Conservation (phyloP, 257 asterid genomes). For the Cinchona pubescens region DNA sequence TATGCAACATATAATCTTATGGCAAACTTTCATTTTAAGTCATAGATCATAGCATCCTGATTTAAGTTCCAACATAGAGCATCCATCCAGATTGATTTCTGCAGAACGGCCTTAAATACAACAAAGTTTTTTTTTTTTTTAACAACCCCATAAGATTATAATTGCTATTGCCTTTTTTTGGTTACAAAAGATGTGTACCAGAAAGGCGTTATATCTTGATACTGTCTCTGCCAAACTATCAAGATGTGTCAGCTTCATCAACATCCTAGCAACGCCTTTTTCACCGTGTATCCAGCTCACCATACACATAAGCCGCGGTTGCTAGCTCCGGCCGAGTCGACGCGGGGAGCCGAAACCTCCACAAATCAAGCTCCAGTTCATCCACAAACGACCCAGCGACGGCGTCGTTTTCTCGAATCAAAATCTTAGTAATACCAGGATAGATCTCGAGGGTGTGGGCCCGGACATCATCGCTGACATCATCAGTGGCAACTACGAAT, state of each 20-base stretch:
- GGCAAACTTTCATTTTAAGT: constrained; percentile 12
- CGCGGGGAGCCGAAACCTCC: constrained; percentile 79
- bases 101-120: constrained; percentile 6
- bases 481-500: constrained; percentile 61
- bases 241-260: constrained; percentile 29
- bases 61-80: constrained; percentile 14
- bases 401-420: constrained; percentile 41
- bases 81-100: constrained; percentile 13
- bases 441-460: constrained; percentile 70
- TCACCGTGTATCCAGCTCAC: constrained; percentile 72
- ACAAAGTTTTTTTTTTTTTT: too few species aligned
- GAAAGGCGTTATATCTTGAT: too few species aligned
- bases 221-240: too few species aligned
- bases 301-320: constrained; percentile 50
- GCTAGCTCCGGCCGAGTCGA: constrained; percentile 65
- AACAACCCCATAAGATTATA: neutral
- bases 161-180: neutral
- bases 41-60: constrained; percentile 13
- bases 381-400: constrained; percentile 38
- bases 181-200: too few species aligned
- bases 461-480: constrained; percentile 38
- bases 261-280: constrained; percentile 42
- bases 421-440: constrained; percentile 74
- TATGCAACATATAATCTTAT: neutral
- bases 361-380: constrained; percentile 63